These are phyloP conservation scores for Talaromyces sp. DNA, from an alignment of 2,329 filamentous ascomycete species.

Conservation along the genomic window DNA sequence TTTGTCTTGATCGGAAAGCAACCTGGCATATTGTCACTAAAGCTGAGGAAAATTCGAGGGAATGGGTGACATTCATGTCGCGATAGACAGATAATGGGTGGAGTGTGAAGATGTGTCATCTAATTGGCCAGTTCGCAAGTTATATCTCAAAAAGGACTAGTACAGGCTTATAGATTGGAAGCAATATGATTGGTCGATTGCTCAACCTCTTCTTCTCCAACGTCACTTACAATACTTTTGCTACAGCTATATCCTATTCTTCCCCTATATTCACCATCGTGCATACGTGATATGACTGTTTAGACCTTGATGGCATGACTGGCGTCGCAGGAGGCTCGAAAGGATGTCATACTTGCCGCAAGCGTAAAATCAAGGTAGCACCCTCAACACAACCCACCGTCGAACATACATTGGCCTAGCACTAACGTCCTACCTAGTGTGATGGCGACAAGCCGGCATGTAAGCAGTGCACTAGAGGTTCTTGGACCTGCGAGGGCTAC, in stretches of 20 bases:
- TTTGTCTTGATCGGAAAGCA: neutral
- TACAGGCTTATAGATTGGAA: neutral
- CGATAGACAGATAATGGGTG: neutral
- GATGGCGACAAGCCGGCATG: constrained; percentile 12
- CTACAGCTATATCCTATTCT: neutral
- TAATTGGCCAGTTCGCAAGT: constrained; percentile 11
- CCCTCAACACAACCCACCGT: neutral
- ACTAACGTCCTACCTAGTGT: constrained; percentile 3
- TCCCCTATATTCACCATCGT: too few species aligned
- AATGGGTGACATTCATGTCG: neutral
- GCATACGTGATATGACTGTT: neutral
- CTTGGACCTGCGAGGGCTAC: constrained; percentile 12
- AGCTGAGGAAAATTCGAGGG: neutral
- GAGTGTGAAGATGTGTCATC: neutral
- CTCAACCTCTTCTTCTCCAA: neutral
- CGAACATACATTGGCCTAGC: neutral
- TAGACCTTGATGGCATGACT: neutral
- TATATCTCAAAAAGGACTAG: constrained; percentile 12
- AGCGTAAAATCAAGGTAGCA: constrained; percentile 10
- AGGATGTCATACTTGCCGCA: constrained; percentile 17
- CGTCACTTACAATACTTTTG: neutral
- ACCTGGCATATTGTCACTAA: neutral
- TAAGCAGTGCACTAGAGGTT: constrained; percentile 8
- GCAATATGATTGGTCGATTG: neutral
- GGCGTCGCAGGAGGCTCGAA: constrained; percentile 13